phyloP scores from a whole-genome alignment of 768 basidiomycete genomes.

The Macrolepiota dolichaula region DNA sequence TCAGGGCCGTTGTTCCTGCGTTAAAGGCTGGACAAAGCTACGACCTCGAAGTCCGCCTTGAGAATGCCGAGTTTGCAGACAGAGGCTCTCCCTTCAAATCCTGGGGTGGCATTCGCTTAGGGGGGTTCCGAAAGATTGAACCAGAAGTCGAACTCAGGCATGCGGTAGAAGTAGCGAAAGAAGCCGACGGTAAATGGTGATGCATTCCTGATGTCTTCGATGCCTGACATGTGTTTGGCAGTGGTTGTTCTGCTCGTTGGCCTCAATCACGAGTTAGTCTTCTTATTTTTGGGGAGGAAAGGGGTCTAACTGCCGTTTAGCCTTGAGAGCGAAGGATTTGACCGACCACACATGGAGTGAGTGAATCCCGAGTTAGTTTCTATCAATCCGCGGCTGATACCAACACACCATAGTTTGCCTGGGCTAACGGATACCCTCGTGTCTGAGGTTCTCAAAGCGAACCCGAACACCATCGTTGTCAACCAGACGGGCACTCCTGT shows the following conservation, averaged over 20 bases:
- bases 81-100: constrained; percentile 32
- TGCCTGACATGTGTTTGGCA: constrained; percentile 14
- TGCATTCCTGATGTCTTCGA: background rate
- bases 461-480: constrained; percentile 52
- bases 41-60: constrained; percentile 34
- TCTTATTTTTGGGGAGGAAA: background rate
- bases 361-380: constrained; percentile 5
- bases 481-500: constrained; percentile 56
- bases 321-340: constrained; percentile 60
- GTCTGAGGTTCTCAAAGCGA: constrained; percentile 41
- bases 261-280: constrained; percentile 47
- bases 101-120: constrained; percentile 38
- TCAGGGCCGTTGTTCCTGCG: constrained; percentile 28
- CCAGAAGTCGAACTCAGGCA: constrained; percentile 38
- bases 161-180: constrained; percentile 34
- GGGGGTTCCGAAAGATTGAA: constrained; percentile 29
- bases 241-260: constrained; percentile 50
- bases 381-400: background rate
- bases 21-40: constrained; percentile 41
- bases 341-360: constrained; percentile 44
- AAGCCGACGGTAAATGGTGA: constrained; percentile 32
- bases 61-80: constrained; percentile 29
- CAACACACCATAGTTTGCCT: constrained; percentile 34
- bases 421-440: constrained; percentile 52
- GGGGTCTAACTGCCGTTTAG: constrained; percentile 12